These are phyloP conservation scores for Sporothrix luriei DNA, from an alignment of 2,329 filamentous ascomycete genomes.

Conservation along the genomic window DNA sequence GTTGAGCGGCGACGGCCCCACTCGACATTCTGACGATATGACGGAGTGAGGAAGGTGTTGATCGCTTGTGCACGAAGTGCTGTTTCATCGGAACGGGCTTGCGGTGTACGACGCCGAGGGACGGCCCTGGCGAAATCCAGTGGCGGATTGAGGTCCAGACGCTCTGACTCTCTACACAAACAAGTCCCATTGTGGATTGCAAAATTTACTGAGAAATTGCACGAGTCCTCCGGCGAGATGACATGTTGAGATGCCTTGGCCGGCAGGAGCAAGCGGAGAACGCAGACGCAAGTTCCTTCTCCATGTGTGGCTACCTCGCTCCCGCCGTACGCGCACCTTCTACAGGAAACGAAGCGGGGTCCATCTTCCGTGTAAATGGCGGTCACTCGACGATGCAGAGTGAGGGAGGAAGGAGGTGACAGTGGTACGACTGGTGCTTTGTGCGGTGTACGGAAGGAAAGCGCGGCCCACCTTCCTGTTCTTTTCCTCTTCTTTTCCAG, in stretches of 20 bases:
- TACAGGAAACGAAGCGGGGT: not conserved
- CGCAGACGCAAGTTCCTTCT: not conserved
- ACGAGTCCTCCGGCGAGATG: conserved; percentile 1
- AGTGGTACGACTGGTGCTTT: too few species aligned
- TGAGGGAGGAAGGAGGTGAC: not conserved
- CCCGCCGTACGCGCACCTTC: not conserved
- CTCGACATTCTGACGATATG: conserved; percentile 16
- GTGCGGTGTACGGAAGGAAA: too few species aligned
- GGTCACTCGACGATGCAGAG: not conserved
- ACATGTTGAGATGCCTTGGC: conserved; percentile 13
- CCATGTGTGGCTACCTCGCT: too few species aligned
- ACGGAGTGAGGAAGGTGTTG: not conserved
- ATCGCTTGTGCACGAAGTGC: conserved; percentile 5
- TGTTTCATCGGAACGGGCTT: not conserved
- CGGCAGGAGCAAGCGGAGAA: conserved; percentile 14
- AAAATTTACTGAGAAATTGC: conserved; percentile 18
- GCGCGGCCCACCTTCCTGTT: not conserved
- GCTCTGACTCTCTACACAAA: not conserved
- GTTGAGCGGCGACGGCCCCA: conserved; percentile 12
- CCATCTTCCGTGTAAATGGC: not conserved
- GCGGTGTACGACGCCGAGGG: not conserved
- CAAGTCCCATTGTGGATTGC: conserved; percentile 23
- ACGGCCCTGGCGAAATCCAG: conserved; percentile 25
- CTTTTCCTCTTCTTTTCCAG: not conserved
- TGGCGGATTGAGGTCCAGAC: conserved; percentile 1